Evolutionary conservation across 306 rosid genomes (phyloP).

Genomic region (Cucumis cinereus): DNA sequence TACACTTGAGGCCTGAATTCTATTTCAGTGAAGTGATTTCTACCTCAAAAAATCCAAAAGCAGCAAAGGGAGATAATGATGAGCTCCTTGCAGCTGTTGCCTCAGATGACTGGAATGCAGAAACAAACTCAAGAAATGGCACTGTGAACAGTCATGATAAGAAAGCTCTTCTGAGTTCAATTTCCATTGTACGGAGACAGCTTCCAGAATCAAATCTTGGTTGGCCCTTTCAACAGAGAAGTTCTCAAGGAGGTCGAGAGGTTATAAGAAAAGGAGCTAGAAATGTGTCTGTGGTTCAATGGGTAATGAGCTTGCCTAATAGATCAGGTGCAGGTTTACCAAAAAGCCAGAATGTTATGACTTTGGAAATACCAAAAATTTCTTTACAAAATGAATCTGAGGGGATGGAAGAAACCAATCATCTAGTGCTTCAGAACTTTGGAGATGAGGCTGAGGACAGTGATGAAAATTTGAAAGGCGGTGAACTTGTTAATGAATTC

Average conservation of each 20-base stretch:
- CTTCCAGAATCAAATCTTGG: slow-evolving; percentile 39
- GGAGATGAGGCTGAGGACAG: neutral
- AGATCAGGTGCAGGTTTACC: slow-evolving; percentile 26
- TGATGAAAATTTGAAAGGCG: neutral
- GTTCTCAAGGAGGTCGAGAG: slow-evolving; percentile 8
- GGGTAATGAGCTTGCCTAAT: slow-evolving; percentile 80
- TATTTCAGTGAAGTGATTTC: neutral
- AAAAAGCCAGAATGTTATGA: neutral
- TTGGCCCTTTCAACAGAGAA: slow-evolving; percentile 58
- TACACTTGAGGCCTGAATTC: slow-evolving; percentile 1
- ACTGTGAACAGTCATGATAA: slow-evolving; percentile 1
- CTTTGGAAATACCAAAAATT: neutral
- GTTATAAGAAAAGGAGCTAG: slow-evolving; percentile 19
- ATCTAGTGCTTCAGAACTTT: neutral
- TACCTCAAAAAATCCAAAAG: neutral
- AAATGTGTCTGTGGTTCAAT: slow-evolving; percentile 68
- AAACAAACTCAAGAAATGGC: neutral
- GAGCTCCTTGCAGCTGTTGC: neutral
- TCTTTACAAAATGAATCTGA: slow-evolving; percentile 13
- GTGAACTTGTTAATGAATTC: neutral
- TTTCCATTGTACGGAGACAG: slow-evolving; percentile 24
- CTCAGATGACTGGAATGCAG: neutral
- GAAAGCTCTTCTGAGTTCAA: slow-evolving; percentile 19
- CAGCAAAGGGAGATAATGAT: neutral
- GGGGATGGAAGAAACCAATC: slow-evolving; percentile 7